Percentiles rank a stretch among this genome's conserved stretches.
Evolutionary conservation across 2,329 filamentous ascomycete species (phyloP).

Genomic region (Madurella mycetomatis): DNA sequence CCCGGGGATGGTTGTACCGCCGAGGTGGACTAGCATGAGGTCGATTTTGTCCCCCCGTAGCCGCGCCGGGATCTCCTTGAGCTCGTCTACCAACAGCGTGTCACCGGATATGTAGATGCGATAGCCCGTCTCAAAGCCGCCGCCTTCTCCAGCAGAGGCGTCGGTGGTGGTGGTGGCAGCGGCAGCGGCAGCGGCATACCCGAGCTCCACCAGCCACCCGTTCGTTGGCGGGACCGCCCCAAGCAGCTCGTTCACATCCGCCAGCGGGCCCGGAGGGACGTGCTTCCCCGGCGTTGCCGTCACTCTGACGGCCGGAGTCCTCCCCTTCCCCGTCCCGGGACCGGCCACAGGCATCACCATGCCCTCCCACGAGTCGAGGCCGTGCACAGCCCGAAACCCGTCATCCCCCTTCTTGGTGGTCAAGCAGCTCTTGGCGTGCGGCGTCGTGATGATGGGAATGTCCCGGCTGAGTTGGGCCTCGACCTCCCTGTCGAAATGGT

Average conservation of each 20-base stretch:
- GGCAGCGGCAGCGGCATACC: conserved; percentile 32
- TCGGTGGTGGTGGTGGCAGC: not conserved
- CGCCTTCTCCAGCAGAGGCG: not conserved
- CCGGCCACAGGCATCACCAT: conserved; percentile 37
- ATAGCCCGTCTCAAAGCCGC: conserved; percentile 40
- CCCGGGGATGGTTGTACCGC: conserved; percentile 61
- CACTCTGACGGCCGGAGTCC: conserved; percentile 48
- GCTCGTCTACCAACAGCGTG: conserved; percentile 58
- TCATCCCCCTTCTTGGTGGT: conserved; percentile 37
- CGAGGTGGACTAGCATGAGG: conserved; percentile 62
- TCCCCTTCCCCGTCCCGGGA: conserved; percentile 1
- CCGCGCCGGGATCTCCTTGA: conserved; percentile 55
- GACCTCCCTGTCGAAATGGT: conserved; percentile 40
- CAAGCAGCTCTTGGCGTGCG: conserved; percentile 54
- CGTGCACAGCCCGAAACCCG: conserved; percentile 51
- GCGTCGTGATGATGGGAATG: conserved; percentile 60
- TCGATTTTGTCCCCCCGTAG: conserved; percentile 54
- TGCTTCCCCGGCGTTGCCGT: conserved; percentile 64
- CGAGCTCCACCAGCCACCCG: conserved; percentile 63
- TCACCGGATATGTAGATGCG: conserved; percentile 64
- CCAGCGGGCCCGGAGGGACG: conserved; percentile 41
- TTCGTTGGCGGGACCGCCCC: conserved; percentile 57
- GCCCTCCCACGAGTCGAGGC: conserved; percentile 53
- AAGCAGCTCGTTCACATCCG: conserved; percentile 37
- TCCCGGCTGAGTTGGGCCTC: conserved; percentile 40